Evolutionary conservation across 2,329 filamentous ascomycete species (phyloP).

Genomic region (Paraphoma sp.): DNA sequence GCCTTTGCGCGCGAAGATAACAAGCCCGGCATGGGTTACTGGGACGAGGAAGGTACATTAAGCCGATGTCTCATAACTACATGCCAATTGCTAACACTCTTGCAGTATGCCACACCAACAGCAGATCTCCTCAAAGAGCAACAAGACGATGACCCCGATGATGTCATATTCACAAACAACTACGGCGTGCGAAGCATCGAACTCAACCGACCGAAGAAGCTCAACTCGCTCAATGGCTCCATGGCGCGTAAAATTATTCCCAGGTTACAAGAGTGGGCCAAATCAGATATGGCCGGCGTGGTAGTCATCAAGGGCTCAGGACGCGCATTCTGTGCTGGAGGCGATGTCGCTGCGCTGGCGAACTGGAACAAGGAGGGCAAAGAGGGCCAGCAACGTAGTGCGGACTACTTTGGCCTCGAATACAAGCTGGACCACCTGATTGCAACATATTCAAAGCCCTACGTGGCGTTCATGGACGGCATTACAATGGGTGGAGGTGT

Average conservation of each 20-base stretch:
- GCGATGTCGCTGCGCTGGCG: conserved; percentile 84
- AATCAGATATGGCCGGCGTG: conserved; percentile 92
- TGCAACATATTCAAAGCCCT: conserved; percentile 90
- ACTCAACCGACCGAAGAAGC: conserved; percentile 90
- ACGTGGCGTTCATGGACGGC: conserved; percentile 95
- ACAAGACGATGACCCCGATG: conserved; percentile 76
- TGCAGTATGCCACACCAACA: conserved; percentile 45
- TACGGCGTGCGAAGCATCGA: conserved; percentile 92
- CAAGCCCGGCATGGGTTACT: conserved; percentile 62
- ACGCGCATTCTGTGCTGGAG: conserved; percentile 88
- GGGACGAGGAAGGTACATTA: conserved; percentile 58
- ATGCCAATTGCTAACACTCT: conserved; percentile 13
- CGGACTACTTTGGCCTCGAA: conserved; percentile 90
- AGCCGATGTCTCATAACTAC: conserved; percentile 5
- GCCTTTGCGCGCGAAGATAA: conserved; percentile 81
- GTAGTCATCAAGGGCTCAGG: conserved; percentile 91
- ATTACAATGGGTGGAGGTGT: conserved; percentile 99
- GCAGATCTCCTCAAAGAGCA: conserved; percentile 58
- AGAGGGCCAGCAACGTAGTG: conserved; percentile 75
- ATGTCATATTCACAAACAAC: conserved; percentile 89
- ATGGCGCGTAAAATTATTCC: conserved; percentile 96
- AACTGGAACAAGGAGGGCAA: conserved; percentile 70
- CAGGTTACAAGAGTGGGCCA: conserved; percentile 88
- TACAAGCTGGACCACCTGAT: conserved; percentile 97
- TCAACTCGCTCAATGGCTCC: conserved; percentile 90